These are phyloP conservation scores for Mediolabrus comicus DNA, from an alignment of 108 stramenopile species.

Conservation along the genomic window DNA sequence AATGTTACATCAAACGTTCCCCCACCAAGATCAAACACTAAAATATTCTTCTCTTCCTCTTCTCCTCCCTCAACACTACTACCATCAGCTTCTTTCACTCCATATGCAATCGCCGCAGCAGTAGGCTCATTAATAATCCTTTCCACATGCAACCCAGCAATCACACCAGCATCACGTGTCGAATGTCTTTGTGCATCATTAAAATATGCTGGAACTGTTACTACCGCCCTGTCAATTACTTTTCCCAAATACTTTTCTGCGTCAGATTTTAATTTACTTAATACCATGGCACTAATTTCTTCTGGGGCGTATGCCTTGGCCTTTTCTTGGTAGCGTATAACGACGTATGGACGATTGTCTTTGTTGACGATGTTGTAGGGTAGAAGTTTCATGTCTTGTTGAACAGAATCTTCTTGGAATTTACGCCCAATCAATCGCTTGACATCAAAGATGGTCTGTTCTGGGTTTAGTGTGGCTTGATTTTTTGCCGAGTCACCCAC, in stretches of 20 bases:
- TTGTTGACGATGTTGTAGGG: slow-evolving; percentile 87
- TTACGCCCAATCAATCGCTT: slow-evolving; percentile 98
- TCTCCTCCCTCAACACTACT: slow-evolving; percentile 52
- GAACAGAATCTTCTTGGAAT: slow-evolving; percentile 84
- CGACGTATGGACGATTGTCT: slow-evolving; percentile 82
- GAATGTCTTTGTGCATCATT: slow-evolving; percentile 97
- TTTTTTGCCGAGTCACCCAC: slow-evolving; percentile 92
- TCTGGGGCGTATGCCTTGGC: slow-evolving; percentile 82
- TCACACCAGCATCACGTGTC: slow-evolving; percentile 94
- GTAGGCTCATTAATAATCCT: slow-evolving; percentile 99
- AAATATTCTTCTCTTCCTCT: slow-evolving; percentile 85
- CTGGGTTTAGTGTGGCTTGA: slow-evolving; percentile 94
- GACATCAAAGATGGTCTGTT: slow-evolving; percentile 95
- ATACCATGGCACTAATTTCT: slow-evolving; percentile 95
- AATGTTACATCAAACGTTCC: slow-evolving; percentile 98
- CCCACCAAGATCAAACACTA: slow-evolving; percentile 98
- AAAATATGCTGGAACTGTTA: slow-evolving; percentile 98
- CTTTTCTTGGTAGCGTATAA: slow-evolving; percentile 70
- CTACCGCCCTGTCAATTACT: slow-evolving; percentile 84
- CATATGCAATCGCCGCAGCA: slow-evolving; percentile 97
- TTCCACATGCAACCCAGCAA: slow-evolving; percentile 92
- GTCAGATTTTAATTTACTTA: slow-evolving; percentile 91
- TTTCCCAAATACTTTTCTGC: slow-evolving; percentile 91
- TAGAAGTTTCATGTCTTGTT: slow-evolving; percentile 90
- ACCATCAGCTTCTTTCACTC: slow-evolving; percentile 15